Percentiles rank a stretch among this genome's conserved stretches.
phyloP scores from a whole-genome alignment of 495 filamentous ascomycete species.

The Xylaria telfairii region DNA sequence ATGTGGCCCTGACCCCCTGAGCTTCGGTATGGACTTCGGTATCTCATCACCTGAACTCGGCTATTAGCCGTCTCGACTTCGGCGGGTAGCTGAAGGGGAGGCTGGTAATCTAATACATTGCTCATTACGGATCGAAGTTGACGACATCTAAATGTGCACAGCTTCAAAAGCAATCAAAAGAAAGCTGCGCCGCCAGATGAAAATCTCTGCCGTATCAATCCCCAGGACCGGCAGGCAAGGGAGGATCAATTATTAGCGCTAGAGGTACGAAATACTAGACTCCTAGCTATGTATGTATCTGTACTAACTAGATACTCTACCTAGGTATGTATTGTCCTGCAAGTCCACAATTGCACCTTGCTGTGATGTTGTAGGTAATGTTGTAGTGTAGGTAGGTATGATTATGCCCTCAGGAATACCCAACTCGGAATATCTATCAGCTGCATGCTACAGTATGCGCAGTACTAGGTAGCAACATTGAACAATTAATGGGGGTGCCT shows the following conservation, averaged over 20 bases:
- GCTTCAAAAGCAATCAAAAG: slow-evolving; percentile 24
- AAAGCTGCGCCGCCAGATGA: slow-evolving; percentile 4
- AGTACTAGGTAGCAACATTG: too few species aligned
- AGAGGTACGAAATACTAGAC: slow-evolving; percentile 2
- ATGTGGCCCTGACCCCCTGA: not conserved
- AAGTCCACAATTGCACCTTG: too few species aligned
- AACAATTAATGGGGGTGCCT: not conserved
- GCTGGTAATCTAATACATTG: not conserved
- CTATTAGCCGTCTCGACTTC: not conserved
- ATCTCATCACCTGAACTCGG: not conserved
- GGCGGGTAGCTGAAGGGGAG: not conserved
- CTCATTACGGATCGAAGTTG: not conserved
- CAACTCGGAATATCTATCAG: not conserved
- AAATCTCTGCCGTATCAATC: slow-evolving; percentile 12
- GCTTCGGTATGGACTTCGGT: not conserved
- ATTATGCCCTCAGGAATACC: not conserved
- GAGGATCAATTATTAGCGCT: not conserved
- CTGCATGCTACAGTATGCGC: too few species aligned
- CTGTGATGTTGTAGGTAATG: too few species aligned
- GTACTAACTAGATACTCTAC: too few species aligned
- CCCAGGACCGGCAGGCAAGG: slow-evolving; percentile 9
- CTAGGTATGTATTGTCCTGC: not conserved
- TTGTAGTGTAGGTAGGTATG: too few species aligned
- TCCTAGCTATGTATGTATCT: too few species aligned
- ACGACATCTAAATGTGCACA: not conserved